Conservation (phyloP, 2,329 filamentous ascomycete genomes). For the Nothophaeocryptopus gaeumannii region DNA sequence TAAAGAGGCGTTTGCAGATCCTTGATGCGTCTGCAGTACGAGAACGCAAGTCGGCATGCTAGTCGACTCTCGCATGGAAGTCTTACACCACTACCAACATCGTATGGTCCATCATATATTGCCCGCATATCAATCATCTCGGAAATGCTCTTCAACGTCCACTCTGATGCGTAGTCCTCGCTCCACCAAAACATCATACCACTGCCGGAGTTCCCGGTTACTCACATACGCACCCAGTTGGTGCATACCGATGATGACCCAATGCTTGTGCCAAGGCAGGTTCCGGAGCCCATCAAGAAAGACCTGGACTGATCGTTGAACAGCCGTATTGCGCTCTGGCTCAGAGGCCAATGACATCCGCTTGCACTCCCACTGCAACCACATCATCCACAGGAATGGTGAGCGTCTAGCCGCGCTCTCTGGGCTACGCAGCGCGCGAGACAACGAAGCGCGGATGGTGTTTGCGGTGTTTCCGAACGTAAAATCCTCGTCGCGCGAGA, state of each 20-base stretch:
- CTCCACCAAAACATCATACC: conserved; percentile 58
- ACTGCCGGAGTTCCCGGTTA: conserved; percentile 49
- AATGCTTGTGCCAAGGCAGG: conserved; percentile 63
- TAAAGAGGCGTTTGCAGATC: no score
- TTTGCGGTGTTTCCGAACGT: conserved; percentile 26
- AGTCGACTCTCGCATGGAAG: no score
- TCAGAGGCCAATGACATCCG: conserved; percentile 4
- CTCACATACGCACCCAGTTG: conserved; percentile 38
- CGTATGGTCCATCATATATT: no score
- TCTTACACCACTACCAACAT: no score
- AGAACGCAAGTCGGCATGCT: no score
- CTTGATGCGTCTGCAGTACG: no score
- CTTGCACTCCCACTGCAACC: conserved; percentile 29
- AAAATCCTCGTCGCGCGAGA: conserved; percentile 41
- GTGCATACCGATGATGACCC: conserved; percentile 57
- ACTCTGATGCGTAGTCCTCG: conserved; percentile 56
- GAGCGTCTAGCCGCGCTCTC: conserved; percentile 36
- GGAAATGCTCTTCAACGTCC: no score
- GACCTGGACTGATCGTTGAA: conserved; percentile 47
- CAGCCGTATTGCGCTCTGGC: conserved; percentile 32
- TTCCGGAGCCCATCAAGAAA: conserved; percentile 56
- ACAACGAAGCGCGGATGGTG: conserved; percentile 48
- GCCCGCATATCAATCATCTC: no score
- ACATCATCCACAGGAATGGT: conserved; percentile 28
- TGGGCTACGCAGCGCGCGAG: conserved; percentile 35